Percentiles rank a stretch among this genome's conserved stretches.
Evolutionary conservation across 2,329 filamentous ascomycete genomes (phyloP).

Genomic region (Penicillium frequentans): DNA sequence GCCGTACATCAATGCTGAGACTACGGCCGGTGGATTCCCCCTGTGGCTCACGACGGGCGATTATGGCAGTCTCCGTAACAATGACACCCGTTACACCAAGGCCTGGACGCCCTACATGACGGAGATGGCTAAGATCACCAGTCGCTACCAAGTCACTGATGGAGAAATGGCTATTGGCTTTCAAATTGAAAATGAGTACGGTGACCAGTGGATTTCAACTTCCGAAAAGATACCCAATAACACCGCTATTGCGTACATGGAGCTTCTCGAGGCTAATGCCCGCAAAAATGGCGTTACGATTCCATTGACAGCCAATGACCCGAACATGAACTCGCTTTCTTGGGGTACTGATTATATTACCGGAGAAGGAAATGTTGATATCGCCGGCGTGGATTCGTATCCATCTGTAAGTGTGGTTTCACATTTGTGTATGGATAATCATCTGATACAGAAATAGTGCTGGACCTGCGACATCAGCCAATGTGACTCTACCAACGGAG

Average conservation of each 20-base stretch:
- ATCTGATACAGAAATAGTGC: constrained; percentile 53
- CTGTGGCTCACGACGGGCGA: constrained; percentile 62
- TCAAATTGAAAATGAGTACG: constrained; percentile 39
- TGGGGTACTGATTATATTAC: constrained; percentile 63
- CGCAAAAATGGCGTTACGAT: constrained; percentile 59
- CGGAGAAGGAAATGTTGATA: constrained; percentile 47
- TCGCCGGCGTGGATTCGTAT: constrained; percentile 31
- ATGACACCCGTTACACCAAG: constrained; percentile 31
- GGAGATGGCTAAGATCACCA: constrained; percentile 30
- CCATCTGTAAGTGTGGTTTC: constrained; percentile 50
- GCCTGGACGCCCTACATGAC: constrained; percentile 34
- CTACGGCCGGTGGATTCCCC: constrained; percentile 62
- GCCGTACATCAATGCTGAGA: constrained; percentile 65
- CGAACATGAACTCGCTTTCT: constrained; percentile 58
- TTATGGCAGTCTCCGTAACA: constrained; percentile 35
- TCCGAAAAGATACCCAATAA: constrained; percentile 49
- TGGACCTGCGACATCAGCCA: constrained; percentile 65
- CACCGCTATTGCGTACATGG: constrained; percentile 43
- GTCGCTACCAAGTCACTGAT: constrained; percentile 30
- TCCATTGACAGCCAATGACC: constrained; percentile 60
- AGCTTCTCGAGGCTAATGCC: constrained; percentile 54
- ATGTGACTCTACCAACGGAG: constrained; percentile 60
- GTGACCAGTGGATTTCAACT: constrained; percentile 38
- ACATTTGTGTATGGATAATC: background rate
- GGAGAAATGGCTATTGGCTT: constrained; percentile 29